Base-by-base conservation (phyloP, 345 rosid genomes). In the Viola odorata region DNA sequence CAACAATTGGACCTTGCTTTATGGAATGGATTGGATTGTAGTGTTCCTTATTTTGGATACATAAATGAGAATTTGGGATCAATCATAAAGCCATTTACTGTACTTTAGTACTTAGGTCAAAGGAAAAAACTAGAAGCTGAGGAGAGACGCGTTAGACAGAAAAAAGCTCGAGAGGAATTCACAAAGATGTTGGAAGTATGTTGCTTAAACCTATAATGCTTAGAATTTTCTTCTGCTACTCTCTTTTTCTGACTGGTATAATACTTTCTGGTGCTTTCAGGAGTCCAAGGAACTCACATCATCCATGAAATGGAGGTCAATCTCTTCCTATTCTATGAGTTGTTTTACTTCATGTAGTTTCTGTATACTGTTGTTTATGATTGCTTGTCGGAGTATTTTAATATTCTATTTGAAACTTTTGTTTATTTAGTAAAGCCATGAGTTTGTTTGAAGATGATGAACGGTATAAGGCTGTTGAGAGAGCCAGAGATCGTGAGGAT, bases 71-170 rank as follows among this genome's bases (percentile, higher is more conserved):
- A 23, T 66, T 37, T 71, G 45, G 63, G 15, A 38, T 63, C 50
- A 41, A 60, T 17, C 38, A 50, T 37, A 44, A 6, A 6, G 11
- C 47, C 47, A 42, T 41, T 52, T 37, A 1, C 42, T 52, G 8
- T 65, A 36, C 65, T 37, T 42, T 67, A 91, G 97, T 90, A 90
- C 74, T 81, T 94, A 81, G 99, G 99, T 78, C 99, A 94, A 81
- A 82, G 96, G 62, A 94, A 75, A 73, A 94, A 94, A 68, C 65
- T 88, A 54, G 99, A 94, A 73, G 99, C 96, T 54, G 99, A 90
- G 81, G 99, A 88, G 77, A 88, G 88, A 72, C 91, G 97, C 47
- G 52, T 81, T 69, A 94, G 87, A 72, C 99, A 88, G 86, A 94
- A 90, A 81, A 85, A 91, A 75, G 96, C 99, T 12, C 80, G 88